Evolutionary conservation across 805 yeast genomes (phyloP), one percentile per base, ranked within the genome.

Genomic region (Peterozyma toletana): DNA sequence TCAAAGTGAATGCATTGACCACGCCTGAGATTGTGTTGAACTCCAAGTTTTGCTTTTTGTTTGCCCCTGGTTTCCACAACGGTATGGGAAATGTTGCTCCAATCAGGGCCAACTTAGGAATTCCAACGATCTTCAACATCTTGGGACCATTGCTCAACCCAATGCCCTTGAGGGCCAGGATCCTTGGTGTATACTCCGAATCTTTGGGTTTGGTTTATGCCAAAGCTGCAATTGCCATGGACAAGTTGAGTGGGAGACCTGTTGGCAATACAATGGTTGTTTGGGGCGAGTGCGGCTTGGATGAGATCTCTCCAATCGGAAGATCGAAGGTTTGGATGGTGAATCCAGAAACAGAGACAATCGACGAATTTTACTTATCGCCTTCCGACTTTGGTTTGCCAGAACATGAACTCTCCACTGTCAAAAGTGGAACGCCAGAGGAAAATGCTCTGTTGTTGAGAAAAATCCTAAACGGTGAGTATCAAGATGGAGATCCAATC

Each of bases 71-170:
- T 38, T 93, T 90, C 71, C 98, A 93, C 60, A 84, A 85, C 11
- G 95, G 91, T 4, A 86, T 93, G 95, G 86, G 78, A 36, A 71
- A 73, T 43, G 93, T 91, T 9, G 95, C 90, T 1, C 69, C 73
- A 15, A 64, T 93, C n/a, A 73, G 99, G 55, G 74, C 83, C 37
- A 68, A 77, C 27, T 62, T 93, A 46, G 96, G 96, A 1, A 75
- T 91, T 10, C 98, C 98, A 2, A 84, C 98, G 1, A 86, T 93
- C 18, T 93, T 93, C 73, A 93, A 93, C 62, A 81, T 93, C 11
- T 66, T 93, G 47, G 99, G 99, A 0, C 99, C 99, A 1, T 66
- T 93, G 48, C 68, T 93, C 50, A 95, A 93, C 67, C 99, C 99
- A 3, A 86, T 87, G 9, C 89, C 89, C 2, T 62, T 78, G 36